Evolutionary conservation across 1,284 basidiomycete species (phyloP).

Genomic region (Cryptococcus hybrid): DNA sequence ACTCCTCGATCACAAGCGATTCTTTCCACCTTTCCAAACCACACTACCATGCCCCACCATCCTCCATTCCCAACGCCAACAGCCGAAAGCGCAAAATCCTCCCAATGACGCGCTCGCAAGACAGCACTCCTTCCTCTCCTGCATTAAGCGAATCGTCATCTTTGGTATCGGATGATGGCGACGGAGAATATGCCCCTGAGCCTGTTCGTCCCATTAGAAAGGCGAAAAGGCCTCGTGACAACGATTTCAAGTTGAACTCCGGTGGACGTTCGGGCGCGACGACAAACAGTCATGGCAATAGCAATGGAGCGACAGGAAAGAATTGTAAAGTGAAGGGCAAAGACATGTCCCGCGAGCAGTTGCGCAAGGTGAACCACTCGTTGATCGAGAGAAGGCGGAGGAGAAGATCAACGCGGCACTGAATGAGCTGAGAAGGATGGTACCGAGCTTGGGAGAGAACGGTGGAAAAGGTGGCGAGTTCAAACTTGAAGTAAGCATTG

Average conservation of each 20-base stretch:
- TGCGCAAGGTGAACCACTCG: constrained; percentile 49
- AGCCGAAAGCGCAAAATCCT: not conserved
- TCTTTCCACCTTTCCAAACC: too few relatives aligned
- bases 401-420: constrained; percentile 51
- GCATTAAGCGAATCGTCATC: not conserved
- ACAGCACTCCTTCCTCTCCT: too few relatives aligned
- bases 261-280: not conserved
- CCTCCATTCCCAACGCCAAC: not conserved
- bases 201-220: not conserved
- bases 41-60: not conserved
- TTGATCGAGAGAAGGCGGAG: constrained; percentile 48
- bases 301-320: not conserved
- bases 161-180: not conserved
- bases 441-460: constrained; percentile 44
- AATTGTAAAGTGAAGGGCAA: not conserved
- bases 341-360: constrained; percentile 37
- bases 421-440: constrained; percentile 44
- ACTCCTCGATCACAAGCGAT: too few relatives aligned
- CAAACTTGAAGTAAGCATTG: constrained; percentile 45
- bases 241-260: not conserved
- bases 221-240: not conserved
- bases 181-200: not conserved
- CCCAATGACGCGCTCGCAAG: not conserved
- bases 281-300: not conserved
- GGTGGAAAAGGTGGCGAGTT: constrained; percentile 47